Percentiles rank a stretch among this genome's conserved stretches.
Conservation (phyloP, 148 eudicot species). For the Rhododendron vialii region DNA sequence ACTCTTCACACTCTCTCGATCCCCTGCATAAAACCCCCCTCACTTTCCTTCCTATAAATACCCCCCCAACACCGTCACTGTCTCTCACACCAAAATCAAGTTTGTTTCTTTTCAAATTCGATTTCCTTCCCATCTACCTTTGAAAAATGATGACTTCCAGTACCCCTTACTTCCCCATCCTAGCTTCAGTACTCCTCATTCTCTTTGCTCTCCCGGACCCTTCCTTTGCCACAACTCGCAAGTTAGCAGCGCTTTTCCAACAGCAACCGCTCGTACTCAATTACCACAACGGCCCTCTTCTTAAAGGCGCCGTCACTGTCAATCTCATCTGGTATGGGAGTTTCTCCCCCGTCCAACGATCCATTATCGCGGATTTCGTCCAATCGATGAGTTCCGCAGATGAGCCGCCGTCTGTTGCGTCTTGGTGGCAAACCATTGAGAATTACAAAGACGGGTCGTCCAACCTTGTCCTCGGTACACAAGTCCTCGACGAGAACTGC, state of each 20-base stretch:
- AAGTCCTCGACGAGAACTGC: constrained; percentile 30
- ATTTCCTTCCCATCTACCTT: neutral
- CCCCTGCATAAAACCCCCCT: no score
- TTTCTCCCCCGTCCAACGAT: constrained; percentile 17
- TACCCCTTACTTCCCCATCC: neutral
- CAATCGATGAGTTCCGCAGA: constrained; percentile 20
- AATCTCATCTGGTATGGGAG: constrained; percentile 55
- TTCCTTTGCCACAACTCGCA: neutral
- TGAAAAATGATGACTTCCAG: neutral
- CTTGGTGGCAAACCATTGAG: constrained; percentile 44
- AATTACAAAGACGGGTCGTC: constrained; percentile 30
- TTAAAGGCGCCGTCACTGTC: constrained; percentile 33
- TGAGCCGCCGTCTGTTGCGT: constrained; percentile 28
- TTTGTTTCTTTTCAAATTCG: neutral
- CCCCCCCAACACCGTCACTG: neutral
- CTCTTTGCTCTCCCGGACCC: neutral
- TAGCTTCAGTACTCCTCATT: neutral
- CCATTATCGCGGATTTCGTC: constrained; percentile 1
- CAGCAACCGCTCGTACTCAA: constrained; percentile 23
- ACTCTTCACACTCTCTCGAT: no score
- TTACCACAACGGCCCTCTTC: constrained; percentile 40
- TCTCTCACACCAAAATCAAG: neutral
- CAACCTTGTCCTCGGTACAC: constrained; percentile 24
- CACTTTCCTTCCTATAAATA: neutral
- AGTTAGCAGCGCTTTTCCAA: neutral